Base-by-base conservation (phyloP, 208 protist species). In the Phytomonas serpens region DNA sequence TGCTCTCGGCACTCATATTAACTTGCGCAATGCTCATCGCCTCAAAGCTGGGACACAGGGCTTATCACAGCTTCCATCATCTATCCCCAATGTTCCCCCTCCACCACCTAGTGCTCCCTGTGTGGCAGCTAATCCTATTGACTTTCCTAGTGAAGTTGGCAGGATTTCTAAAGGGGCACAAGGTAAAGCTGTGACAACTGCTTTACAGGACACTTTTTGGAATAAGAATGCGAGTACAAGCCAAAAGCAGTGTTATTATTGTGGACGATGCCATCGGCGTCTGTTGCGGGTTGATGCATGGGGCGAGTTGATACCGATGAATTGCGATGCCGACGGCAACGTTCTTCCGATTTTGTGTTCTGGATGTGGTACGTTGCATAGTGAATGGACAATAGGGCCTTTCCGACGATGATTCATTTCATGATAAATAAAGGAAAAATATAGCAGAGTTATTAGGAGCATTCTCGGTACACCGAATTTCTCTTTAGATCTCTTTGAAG, bases 291-390 rank as follows among this genome's bases (percentile, higher is more conserved):
- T 93, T 33, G 87, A 92, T 66, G 79, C 78, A 0, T 79, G 90
- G 30, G 90, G 90, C 1, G 88, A 96, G 74, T 73, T 91, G 36
- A 79, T 96, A n/a, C 79, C 88, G 14, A 86, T 96, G 81, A 78
- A 87, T 68, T 75, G 70, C n/a, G 85, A 90, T 68, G 72, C 77
- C 19, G 81, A 87, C 19, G 90, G 90, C 10, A 38, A 73, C 31
- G 69, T 87, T 30, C 78, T 89, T 23, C 90, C 90, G 14, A 86
- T 96, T 68, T 68, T 79, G 29, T 96, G 90, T 71, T 85, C 90
- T 13, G 90, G 90, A 51, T 96, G 90, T 77, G 77, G 82, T 30
- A 76, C 78, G 78, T 74, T 69, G 66, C 90, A 96, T 71, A 87
- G 72, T 67, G 65, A 89, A 34, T 96, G 90, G 88, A 71, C 79